These are phyloP conservation scores for Hymenoscyphus fraxineus DNA, from an alignment of 2,329 filamentous ascomycete species.

Conservation along the genomic window DNA sequence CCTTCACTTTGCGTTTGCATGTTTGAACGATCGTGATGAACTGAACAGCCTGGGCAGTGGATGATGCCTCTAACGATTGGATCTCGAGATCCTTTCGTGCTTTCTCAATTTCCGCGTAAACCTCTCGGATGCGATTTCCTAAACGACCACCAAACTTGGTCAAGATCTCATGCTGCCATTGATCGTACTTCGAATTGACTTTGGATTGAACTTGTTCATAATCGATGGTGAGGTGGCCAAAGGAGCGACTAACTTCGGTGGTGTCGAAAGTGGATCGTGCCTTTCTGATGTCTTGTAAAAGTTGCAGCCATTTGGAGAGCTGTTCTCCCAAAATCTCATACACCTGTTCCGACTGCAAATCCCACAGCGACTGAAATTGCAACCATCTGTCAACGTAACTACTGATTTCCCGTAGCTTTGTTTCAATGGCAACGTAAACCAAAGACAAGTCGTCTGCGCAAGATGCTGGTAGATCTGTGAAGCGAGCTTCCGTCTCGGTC, in stretches of 20 bases:
- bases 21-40: conserved; percentile 98
- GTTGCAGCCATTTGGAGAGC: conserved; percentile 85
- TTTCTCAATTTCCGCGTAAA: conserved; percentile 87
- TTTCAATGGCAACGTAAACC: conserved; percentile 80
- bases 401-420: conserved; percentile 74
- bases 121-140: conserved; percentile 84
- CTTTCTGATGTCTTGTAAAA: conserved; percentile 95
- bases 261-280: conserved; percentile 96
- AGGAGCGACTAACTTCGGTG: conserved; percentile 85
- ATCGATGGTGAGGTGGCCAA: conserved; percentile 92
- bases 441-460: conserved; percentile 75
- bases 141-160: conserved; percentile 89
- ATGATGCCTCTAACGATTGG: conserved; percentile 88
- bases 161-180: conserved; percentile 98
- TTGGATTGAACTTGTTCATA: conserved; percentile 99
- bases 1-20: conserved; percentile 88
- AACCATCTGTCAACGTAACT: conserved; percentile 96
- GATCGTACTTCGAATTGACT: conserved; percentile 98
- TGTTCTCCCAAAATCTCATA: conserved; percentile 90
- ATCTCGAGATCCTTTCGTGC: conserved; percentile 86
- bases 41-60: conserved; percentile 92
- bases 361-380: conserved; percentile 97
- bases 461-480: conserved; percentile 77
- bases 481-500: conserved; percentile 64
- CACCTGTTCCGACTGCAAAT: conserved; percentile 91